Evolutionary conservation across 73 alveolate genomes (phyloP).

Genomic region (Uronychia binucleata): DNA sequence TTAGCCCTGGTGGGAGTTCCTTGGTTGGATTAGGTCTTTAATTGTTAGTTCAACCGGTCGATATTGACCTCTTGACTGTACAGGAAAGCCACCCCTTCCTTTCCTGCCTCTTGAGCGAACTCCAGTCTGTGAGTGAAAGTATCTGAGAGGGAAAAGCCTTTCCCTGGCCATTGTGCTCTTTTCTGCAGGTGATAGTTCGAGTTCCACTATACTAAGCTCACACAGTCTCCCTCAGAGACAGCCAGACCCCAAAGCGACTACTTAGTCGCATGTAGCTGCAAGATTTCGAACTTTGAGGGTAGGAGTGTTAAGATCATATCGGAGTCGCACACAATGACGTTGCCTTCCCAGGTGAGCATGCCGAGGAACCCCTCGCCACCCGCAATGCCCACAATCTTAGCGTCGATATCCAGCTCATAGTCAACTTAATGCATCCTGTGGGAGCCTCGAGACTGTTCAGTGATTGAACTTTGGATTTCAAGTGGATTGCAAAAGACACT

Average conservation of each 20-base stretch:
- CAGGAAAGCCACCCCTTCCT: neutral
- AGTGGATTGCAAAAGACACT: too few species aligned
- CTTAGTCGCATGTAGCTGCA: neutral
- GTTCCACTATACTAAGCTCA: neutral
- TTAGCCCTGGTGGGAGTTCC: neutral
- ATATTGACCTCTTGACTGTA: neutral
- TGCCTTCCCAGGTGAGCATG: neutral
- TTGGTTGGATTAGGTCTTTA: neutral
- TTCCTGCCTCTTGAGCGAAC: neutral
- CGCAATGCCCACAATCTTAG: neutral
- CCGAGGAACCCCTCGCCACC: neutral
- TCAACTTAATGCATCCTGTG: too few species aligned
- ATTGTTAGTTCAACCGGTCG: too few species aligned
- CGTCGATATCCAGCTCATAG: too few species aligned
- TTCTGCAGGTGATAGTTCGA: neutral
- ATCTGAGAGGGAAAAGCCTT: neutral
- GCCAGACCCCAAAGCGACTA: neutral
- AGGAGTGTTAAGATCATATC: neutral
- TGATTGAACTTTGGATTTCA: too few species aligned
- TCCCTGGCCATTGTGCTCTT: neutral
- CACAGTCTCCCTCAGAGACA: neutral
- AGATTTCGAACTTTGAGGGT: neutral
- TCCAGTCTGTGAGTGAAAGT: neutral
- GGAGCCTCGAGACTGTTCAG: too few species aligned
- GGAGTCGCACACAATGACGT: neutral